Base-by-base conservation (phyloP, 345 rosid genomes). In the Euphorbia tirucalli region DNA sequence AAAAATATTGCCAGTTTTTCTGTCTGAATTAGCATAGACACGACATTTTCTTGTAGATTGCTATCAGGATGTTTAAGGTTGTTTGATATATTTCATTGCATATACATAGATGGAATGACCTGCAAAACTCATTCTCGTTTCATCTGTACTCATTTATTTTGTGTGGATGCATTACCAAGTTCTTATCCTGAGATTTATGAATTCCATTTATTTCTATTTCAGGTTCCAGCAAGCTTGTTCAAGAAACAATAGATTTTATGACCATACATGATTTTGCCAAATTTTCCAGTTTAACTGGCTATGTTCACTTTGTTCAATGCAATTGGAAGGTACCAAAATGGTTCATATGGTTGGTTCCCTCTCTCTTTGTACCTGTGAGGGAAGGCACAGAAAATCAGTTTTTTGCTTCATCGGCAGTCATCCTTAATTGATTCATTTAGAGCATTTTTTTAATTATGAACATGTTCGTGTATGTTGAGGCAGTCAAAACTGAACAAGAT, bases 221-320 rank as follows among this genome's bases (percentile, higher is more conserved):
- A 86, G 96, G 87, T 88, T 48, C 82, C 89, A 11, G 80, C 95
- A 66, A 82, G 78, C 77, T 82, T 86, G 70, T 86, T 85, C 85
- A 81, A 71, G 73, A 80, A 74, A 28, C 69, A 22, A n/a, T 80
- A 73, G 72, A 35, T 66, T 27, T 1, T 6, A 18, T 35, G 15
- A 46, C 50, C 54, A 46, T 41, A 7, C 19, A 50, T 16, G 61
- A 4, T 50, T 57, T 60, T 25, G 18, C n/a, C 4, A 15, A 15
- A 15, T 48, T 15, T 48, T 48, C 54, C n/a, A 48, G 15, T 48
- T 48, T 48, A 48, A 48, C 3, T 48, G n/a, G 54, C 54, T 48
- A 48, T 48, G 15, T 48, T 48, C 54, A 14, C 18, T 15, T 48
- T 48, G 18, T 2, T 14, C 54, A 48, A 14, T 15, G 54, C 54